Conservation (phyloP, 1,139 yeast species). For the Pichia sp. region DNA sequence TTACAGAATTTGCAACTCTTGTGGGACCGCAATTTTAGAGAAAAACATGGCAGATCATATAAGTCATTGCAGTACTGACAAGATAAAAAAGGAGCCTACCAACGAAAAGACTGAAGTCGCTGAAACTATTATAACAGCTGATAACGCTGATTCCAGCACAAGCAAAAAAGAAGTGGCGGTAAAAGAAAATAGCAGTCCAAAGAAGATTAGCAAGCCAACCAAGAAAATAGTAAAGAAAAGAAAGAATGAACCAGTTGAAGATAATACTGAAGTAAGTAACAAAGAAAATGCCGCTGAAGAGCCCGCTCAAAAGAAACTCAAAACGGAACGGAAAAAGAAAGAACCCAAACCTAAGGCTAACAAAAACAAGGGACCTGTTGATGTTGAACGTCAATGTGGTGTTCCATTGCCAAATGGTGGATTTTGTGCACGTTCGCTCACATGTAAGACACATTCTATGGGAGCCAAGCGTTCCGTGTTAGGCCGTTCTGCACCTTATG, state of each 20-base stretch:
- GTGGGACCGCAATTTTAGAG: conserved; percentile 60
- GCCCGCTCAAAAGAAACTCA: conserved; percentile 27
- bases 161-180: not conserved
- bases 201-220: conserved; percentile 20
- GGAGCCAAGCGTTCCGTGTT: conserved; percentile 94
- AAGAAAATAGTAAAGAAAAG: conserved; percentile 20
- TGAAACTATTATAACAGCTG: not conserved
- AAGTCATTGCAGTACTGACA: conserved; percentile 40
- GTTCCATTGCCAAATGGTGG: conserved; percentile 91
- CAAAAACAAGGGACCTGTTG: conserved; percentile 77
- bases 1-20: conserved; percentile 62
- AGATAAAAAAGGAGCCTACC: conserved; percentile 35
- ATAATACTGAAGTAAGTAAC: not conserved
- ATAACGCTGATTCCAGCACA: not conserved
- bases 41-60: conserved; percentile 45
- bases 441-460: conserved; percentile 98
- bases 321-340: conserved; percentile 40
- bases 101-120: not conserved
- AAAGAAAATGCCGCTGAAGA: not conserved
- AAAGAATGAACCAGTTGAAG: conserved; percentile 7
- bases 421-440: conserved; percentile 87
- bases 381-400: conserved; percentile 95
- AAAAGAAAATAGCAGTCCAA: conserved; percentile 6
- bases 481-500: conserved; percentile 92
- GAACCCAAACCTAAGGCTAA: conserved; percentile 26